Evolutionary conservation across 2,329 filamentous ascomycete species (phyloP), one percentile per base, ranked within the genome.

Genomic region (Fusarium acutatum): DNA sequence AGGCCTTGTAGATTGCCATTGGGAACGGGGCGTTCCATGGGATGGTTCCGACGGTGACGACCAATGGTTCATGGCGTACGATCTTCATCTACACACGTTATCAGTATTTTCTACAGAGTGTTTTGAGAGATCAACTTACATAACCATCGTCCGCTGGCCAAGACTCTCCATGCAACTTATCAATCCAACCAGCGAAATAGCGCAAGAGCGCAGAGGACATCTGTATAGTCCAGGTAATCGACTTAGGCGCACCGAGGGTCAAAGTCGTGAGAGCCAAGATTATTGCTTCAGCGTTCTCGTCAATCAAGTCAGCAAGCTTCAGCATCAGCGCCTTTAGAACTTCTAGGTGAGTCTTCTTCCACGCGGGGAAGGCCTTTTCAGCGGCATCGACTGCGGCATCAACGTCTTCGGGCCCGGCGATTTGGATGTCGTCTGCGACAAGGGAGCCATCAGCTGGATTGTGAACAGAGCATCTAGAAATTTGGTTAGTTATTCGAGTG

Each of bases 51-150:
- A 26, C 1, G 2, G 18, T 20, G 18, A 44, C 24, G 7, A 11
- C 24, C 0, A 26, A 26, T 26, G 17, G 12, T 20, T 20, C 17
- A 24, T 44, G 24, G 4, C 4, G 12, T 1, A 3, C 24, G 14
- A 46, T 10, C 24, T 46, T 2, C 7, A 46, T 26, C 24, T 44
- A 10, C 4, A 46, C 2, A 20, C 41, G 1, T 10, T 18, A 26
- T 26, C 12, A 44, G 40, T 24, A 22, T 11, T 11, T 13, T 2
- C n/a, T 7, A 11, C 2, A 11, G 0, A 0, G 6, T 5, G 15
- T 0, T 43, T 5, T 17, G 9, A 11, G 40, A 12, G n/a, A 24
- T 7, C 0, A 0, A 43, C n/a, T 24, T 11, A 7, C 10, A 17
- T 17, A 7, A 9, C 12, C 13, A 18, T 44, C 1, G 0, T 18